A percentile compares a stretch with the other conserved stretches of the same genome.
These are phyloP conservation scores for Coprinellus micaceus DNA, from an alignment of 768 basidiomycete species.

Conservation along the genomic window DNA sequence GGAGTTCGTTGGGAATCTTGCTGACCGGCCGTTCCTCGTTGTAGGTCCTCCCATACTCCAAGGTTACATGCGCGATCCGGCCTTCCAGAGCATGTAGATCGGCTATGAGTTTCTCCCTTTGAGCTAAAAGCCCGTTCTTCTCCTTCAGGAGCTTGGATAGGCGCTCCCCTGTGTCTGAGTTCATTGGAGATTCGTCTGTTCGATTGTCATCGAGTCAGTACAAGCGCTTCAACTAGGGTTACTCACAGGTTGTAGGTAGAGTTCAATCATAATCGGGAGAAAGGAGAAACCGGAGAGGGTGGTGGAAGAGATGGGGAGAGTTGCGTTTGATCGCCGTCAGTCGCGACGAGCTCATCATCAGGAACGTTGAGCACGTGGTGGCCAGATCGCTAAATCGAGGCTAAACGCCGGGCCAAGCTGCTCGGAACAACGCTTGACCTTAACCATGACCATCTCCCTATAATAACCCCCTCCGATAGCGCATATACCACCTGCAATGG, in stretches of 20 bases:
- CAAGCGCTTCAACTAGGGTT: no score
- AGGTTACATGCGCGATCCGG: background rate
- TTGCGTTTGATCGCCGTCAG: no score
- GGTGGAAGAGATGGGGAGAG: no score
- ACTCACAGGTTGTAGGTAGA: no score
- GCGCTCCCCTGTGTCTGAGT: background rate
- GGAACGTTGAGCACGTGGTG: background rate
- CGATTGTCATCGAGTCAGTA: no score
- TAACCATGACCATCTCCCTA: background rate
- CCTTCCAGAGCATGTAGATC: background rate
- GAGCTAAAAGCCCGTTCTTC: background rate
- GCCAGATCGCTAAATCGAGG: background rate
- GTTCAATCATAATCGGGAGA: no score
- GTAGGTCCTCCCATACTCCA: background rate
- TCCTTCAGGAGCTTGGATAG: background rate
- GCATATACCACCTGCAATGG: conserved; percentile 13
- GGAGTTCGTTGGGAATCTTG: conserved; percentile 4
- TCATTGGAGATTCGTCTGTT: no score
- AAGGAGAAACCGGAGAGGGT: no score
- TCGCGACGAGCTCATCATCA: background rate
- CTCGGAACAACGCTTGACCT: background rate
- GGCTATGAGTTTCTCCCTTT: background rate
- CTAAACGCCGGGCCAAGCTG: background rate
- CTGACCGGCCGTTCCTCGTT: background rate
- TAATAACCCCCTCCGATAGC: background rate